phyloP scores from a whole-genome alignment of 2,329 filamentous ascomycete species.

The Canariomyces notabilis region DNA sequence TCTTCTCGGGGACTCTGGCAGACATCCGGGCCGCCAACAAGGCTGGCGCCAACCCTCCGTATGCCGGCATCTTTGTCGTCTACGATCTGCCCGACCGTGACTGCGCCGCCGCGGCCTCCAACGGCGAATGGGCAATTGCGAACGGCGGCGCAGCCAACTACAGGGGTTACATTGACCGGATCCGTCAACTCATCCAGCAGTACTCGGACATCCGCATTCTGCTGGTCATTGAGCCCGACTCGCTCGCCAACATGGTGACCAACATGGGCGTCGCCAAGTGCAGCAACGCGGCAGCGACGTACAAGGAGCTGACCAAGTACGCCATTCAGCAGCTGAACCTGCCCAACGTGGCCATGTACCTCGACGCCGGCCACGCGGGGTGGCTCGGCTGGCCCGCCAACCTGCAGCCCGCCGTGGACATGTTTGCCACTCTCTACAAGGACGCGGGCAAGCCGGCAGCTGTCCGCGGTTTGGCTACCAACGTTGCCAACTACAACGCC shows the following conservation, averaged over 20 bases:
- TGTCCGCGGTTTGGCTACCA: slow-evolving; percentile 52
- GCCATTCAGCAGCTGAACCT: slow-evolving; percentile 48
- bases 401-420: slow-evolving; percentile 42
- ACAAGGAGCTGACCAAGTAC: slow-evolving; percentile 46
- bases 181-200: slow-evolving; percentile 37
- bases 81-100: slow-evolving; percentile 56
- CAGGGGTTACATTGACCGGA: slow-evolving; percentile 50
- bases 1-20: slow-evolving; percentile 41
- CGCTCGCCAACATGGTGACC: slow-evolving; percentile 54
- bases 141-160: slow-evolving; percentile 49
- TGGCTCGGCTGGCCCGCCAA: slow-evolving; percentile 57
- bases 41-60: slow-evolving; percentile 35
- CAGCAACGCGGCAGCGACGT: slow-evolving; percentile 41
- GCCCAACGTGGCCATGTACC: slow-evolving; percentile 53
- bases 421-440: slow-evolving; percentile 46
- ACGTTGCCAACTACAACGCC: slow-evolving; percentile 55
- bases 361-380: slow-evolving; percentile 54
- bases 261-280: slow-evolving; percentile 50
- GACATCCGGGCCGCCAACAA: slow-evolving; percentile 32
- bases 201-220: slow-evolving; percentile 41
- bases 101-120: slow-evolving; percentile 52
- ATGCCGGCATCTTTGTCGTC: slow-evolving; percentile 48
- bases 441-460: slow-evolving; percentile 44
- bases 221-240: slow-evolving; percentile 52
- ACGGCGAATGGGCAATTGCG: slow-evolving; percentile 50